Percentiles rank a stretch among this genome's conserved stretches.
These are phyloP conservation scores for Kalanchoe fedtschenkoi DNA, from an alignment of 164 flowering plant genomes.

Conservation along the genomic window DNA sequence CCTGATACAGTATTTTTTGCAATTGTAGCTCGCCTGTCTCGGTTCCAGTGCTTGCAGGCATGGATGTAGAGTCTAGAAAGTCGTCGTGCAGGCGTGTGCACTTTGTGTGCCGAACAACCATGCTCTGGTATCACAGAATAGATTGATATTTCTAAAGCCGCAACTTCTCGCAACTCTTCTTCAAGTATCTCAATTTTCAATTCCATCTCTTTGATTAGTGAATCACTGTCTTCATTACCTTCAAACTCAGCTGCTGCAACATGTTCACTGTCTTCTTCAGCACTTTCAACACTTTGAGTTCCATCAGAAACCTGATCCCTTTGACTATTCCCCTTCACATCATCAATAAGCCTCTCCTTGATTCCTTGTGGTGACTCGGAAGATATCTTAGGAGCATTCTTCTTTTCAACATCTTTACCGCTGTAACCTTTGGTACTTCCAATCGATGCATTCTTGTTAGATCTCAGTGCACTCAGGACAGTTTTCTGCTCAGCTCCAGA, in stretches of 20 bases:
- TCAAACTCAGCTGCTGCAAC: slow-evolving; percentile 38
- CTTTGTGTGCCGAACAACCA: slow-evolving; percentile 96
- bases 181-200: slow-evolving; percentile 70
- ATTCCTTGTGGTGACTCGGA: slow-evolving; percentile 64
- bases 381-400: slow-evolving; percentile 20
- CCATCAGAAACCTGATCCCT: slow-evolving; percentile 47
- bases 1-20: slow-evolving; percentile 90
- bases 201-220: slow-evolving; percentile 65
- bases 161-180: slow-evolving; percentile 89
- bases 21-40: slow-evolving; percentile 63
- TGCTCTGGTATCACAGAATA: slow-evolving; percentile 94
- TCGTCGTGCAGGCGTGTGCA: slow-evolving; percentile 96
- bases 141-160: slow-evolving; percentile 88
- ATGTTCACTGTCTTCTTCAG: slow-evolving; percentile 31
- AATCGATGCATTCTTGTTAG: background rate
- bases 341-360: slow-evolving; percentile 39
- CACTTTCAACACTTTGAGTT: slow-evolving; percentile 38
- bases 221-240: slow-evolving; percentile 30
- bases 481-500: background rate
- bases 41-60: slow-evolving; percentile 90
- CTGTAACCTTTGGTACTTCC: background rate
- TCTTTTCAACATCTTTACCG: background rate
- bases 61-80: slow-evolving; percentile 87
- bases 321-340: slow-evolving; percentile 38
- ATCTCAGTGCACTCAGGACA: background rate